phyloP scores from a whole-genome alignment of 331 rosid species.

The Quercus tomentella region DNA sequence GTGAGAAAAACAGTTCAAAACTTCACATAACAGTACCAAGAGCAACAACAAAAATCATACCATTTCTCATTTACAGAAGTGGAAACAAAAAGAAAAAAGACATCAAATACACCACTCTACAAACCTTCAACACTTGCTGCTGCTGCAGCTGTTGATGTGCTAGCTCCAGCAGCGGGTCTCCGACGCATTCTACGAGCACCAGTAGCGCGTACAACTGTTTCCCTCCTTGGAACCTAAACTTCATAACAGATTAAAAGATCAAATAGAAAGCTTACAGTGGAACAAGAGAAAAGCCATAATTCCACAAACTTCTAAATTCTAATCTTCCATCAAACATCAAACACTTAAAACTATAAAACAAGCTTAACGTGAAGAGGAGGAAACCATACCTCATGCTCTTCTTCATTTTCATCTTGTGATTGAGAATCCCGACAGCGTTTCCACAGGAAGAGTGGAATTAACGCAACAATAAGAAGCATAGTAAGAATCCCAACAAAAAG shows the following conservation, averaged over 20 bases:
- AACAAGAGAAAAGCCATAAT: neutral
- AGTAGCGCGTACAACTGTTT: conserved; percentile 70
- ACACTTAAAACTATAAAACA: neutral
- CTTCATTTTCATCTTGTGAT: conserved; percentile 34
- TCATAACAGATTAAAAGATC: neutral
- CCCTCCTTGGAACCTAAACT: conserved; percentile 63
- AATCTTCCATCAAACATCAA: no score
- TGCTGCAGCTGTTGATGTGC: conserved; percentile 65
- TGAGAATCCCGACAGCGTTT: conserved; percentile 66
- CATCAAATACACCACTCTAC: neutral
- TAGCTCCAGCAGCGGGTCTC: conserved; percentile 79
- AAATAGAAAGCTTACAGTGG: neutral
- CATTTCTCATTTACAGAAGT: neutral
- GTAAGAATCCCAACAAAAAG: conserved; percentile 52
- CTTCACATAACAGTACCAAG: neutral
- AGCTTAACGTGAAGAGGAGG: neutral
- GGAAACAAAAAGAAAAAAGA: neutral
- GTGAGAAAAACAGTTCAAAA: neutral
- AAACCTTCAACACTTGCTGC: conserved; percentile 59
- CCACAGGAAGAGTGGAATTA: conserved; percentile 82
- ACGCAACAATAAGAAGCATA: conserved; percentile 50
- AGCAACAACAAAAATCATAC: neutral
- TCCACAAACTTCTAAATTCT: neutral
- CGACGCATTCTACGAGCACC: conserved; percentile 86
- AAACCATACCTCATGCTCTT: conserved; percentile 63